phyloP scores from a whole-genome alignment of 2,329 filamentous ascomycete species.

The Fusarium dimerum region DNA sequence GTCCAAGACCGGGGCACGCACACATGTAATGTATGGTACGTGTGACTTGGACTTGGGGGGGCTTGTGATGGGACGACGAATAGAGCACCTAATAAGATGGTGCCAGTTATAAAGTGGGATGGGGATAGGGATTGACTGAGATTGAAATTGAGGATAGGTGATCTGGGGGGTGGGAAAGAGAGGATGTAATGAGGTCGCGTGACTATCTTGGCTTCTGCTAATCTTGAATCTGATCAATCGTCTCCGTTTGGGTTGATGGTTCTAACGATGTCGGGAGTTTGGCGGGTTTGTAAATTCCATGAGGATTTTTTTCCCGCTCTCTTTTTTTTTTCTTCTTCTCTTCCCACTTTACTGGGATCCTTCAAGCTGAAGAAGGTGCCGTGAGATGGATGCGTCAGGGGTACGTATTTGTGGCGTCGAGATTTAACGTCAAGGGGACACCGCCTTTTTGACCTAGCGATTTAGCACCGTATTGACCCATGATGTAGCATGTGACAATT shows the following conservation, averaged over 20 bases:
- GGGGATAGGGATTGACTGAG: constrained; percentile 10
- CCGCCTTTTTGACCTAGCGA: constrained; percentile 15
- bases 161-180: not conserved
- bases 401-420: constrained; percentile 24
- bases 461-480: not conserved
- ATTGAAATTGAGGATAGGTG: not conserved
- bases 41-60: not conserved
- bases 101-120: constrained; percentile 9
- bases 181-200: constrained; percentile 20
- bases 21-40: constrained; percentile 19
- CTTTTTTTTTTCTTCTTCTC: too few relatives aligned
- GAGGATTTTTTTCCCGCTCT: constrained; percentile 17
- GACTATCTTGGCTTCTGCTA: constrained; percentile 18
- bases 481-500: constrained; percentile 17
- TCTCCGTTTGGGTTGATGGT: not conserved
- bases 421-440: constrained; percentile 11
- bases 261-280: not conserved
- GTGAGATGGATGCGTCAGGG: not conserved
- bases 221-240: constrained; percentile 14
- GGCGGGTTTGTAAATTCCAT: constrained; percentile 4
- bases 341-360: too few relatives aligned
- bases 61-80: constrained; percentile 19
- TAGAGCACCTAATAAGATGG: not conserved
- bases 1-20: constrained; percentile 24
- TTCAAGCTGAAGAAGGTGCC: not conserved